A percentile compares a stretch with the other conserved stretches of the same genome.
Conservation (phyloP, 257 asterid genomes). For the Plectranthus barbatus region DNA sequence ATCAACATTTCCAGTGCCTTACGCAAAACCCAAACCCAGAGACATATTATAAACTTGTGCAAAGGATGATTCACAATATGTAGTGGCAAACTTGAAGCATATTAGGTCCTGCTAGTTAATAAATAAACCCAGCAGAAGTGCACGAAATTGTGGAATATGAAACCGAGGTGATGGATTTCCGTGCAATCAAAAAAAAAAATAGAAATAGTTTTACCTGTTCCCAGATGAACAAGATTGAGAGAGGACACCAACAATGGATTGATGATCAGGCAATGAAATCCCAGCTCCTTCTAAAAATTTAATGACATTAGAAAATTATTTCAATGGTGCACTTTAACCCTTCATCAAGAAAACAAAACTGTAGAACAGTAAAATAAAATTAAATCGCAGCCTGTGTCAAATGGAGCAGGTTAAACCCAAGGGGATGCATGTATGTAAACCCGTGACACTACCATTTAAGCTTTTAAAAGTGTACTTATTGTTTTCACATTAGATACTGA, state of each 20-base stretch:
- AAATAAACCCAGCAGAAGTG: neutral
- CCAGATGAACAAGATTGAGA: slow-evolving; percentile 77
- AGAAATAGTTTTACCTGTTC: slow-evolving; percentile 52
- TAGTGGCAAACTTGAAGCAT: neutral
- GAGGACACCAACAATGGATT: slow-evolving; percentile 79
- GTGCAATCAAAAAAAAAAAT: slow-evolving; percentile 6
- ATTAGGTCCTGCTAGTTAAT: neutral
- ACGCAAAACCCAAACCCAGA: too few species aligned
- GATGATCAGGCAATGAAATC: slow-evolving; percentile 52
- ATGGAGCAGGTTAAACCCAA: slow-evolving; percentile 6
- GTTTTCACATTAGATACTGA: neutral
- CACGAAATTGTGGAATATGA: neutral
- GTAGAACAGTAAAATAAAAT: neutral
- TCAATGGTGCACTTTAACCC: neutral
- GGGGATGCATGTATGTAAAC: neutral
- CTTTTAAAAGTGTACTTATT: slow-evolving; percentile 6
- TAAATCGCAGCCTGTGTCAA: neutral
- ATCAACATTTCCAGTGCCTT: neutral
- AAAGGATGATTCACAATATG: too few species aligned
- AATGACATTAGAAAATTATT: slow-evolving; percentile 2
- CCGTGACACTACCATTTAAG: slow-evolving; percentile 1
- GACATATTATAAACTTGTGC: too few species aligned
- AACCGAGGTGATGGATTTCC: neutral
- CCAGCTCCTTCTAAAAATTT: slow-evolving; percentile 68
- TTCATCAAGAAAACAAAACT: slow-evolving; percentile 1